Base-by-base conservation (phyloP, 495 filamentous ascomycete genomes). In the Parathielavia hyrcaniae region DNA sequence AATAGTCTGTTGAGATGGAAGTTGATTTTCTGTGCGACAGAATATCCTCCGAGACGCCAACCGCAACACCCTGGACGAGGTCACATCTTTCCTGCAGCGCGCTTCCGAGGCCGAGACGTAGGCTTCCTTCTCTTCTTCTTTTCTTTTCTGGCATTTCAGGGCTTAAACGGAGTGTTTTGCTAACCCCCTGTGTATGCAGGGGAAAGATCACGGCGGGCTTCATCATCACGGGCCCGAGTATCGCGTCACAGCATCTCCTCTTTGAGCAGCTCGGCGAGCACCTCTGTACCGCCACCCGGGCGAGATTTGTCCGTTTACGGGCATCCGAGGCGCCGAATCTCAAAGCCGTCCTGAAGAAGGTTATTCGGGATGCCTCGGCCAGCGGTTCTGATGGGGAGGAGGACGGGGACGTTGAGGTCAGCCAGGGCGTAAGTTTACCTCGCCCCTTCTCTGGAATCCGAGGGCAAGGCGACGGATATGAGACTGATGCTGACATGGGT, bases 181-280 rank as follows among this genome's bases (percentile, higher is more conserved):
- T 4, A 12, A 12, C 35, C 9, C n/a, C 10, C 4, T 38, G 4
- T 10, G 35, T 1, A 32, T 20, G 34, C 20, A 59, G 61, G 16
- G 62, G 57, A 11, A 77, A 73, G 57, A 84, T 96, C 26, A 88
- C 90, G 0, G 85, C 89, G 6, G 91, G 81, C 14, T 82, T 97
- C 55, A 82, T 98, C 41, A 83, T 90, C 32, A 86, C 88, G 17
- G 91, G 90, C 7, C 89, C 90, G n/a, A 91, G 90, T 61, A 86
- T 91, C 53, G 85, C 89, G 26, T 87, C 86, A 13, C 86, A 92
- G 55, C 79, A 78, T 16, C 75, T 85, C 35, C 74, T 97, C 19
- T 86, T 96, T 56, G 80, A 80, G 64, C 87, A 83, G 73, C 78
- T 87, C 52, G 80, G 73, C 55, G 79, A 79, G 61, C 74, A 70